Evolutionary conservation across 345 rosid species (phyloP).

Genomic region (Euphorbia tirucalli): DNA sequence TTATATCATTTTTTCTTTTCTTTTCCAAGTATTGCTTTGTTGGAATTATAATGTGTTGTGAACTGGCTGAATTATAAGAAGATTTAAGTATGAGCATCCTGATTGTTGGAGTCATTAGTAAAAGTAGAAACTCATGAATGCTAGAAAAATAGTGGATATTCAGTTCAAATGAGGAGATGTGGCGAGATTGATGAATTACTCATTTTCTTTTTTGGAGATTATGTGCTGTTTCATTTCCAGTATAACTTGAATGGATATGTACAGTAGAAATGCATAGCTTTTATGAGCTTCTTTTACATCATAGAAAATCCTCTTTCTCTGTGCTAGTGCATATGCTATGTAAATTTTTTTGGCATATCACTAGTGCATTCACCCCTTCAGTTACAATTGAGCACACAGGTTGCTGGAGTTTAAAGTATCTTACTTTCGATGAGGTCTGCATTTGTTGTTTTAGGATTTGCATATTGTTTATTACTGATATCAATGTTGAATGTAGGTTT

Average conservation of each 20-base stretch:
- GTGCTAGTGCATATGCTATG: not conserved
- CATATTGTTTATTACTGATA: not conserved
- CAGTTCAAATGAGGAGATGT: not conserved
- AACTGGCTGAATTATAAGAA: not conserved
- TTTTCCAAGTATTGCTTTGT: not conserved
- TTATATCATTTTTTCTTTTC: not conserved
- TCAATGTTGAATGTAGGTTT: not conserved
- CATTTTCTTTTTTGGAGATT: not conserved
- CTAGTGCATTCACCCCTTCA: too few species aligned
- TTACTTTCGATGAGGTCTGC: not conserved
- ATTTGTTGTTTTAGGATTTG: not conserved
- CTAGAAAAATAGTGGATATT: not conserved
- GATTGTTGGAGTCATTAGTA: not conserved
- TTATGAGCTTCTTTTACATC: not conserved
- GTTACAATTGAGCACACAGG: not conserved
- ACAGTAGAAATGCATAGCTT: not conserved
- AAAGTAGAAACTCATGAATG: not conserved
- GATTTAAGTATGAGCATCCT: not conserved
- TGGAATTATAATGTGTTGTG: not conserved
- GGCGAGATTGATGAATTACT: not conserved
- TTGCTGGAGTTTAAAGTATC: not conserved
- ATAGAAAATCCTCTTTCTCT: not conserved
- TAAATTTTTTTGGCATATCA: not conserved
- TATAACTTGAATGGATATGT: not conserved
- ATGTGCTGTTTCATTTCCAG: not conserved